Evolutionary conservation across 768 basidiomycete genomes (phyloP).

Genomic region (Amylocystis lapponica): DNA sequence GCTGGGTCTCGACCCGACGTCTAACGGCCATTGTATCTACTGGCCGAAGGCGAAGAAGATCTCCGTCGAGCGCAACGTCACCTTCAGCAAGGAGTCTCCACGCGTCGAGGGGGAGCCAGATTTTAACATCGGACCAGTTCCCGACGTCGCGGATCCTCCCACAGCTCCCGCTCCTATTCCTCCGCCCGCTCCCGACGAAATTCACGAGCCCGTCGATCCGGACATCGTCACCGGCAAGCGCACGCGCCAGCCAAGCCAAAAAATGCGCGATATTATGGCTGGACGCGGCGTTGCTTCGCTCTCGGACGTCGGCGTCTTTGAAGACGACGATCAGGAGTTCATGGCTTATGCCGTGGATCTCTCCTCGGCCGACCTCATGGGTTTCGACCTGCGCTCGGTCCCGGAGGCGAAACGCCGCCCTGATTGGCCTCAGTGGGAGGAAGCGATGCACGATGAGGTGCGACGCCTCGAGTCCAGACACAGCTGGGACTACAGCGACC

Average conservation of each 20-base stretch:
- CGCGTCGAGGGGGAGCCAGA: neutral
- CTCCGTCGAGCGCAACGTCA: slow-evolving; percentile 22
- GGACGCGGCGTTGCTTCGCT: neutral
- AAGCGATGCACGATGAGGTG: slow-evolving; percentile 10
- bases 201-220: too few relatives aligned
- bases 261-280: neutral
- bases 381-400: neutral
- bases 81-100: slow-evolving; percentile 2
- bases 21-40: slow-evolving; percentile 27
- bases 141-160: neutral
- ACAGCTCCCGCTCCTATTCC: too few relatives aligned
- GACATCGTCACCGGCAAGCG: too few relatives aligned
- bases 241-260: neutral
- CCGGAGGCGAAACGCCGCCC: slow-evolving; percentile 1
- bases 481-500: slow-evolving; percentile 11
- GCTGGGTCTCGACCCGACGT: slow-evolving; percentile 12
- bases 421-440: slow-evolving; percentile 13
- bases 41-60: slow-evolving; percentile 22
- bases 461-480: slow-evolving; percentile 3
- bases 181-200: neutral
- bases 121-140: slow-evolving; percentile 1
- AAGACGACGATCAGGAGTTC: too few relatives aligned
- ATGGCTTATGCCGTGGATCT: too few relatives aligned
- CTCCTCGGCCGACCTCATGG: slow-evolving; percentile 1
- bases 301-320: neutral